Percentiles rank a stretch among this genome's conserved stretches.
Evolutionary conservation across 2,329 filamentous ascomycete species (phyloP).

Genomic region (Epicoccum sorghinum): DNA sequence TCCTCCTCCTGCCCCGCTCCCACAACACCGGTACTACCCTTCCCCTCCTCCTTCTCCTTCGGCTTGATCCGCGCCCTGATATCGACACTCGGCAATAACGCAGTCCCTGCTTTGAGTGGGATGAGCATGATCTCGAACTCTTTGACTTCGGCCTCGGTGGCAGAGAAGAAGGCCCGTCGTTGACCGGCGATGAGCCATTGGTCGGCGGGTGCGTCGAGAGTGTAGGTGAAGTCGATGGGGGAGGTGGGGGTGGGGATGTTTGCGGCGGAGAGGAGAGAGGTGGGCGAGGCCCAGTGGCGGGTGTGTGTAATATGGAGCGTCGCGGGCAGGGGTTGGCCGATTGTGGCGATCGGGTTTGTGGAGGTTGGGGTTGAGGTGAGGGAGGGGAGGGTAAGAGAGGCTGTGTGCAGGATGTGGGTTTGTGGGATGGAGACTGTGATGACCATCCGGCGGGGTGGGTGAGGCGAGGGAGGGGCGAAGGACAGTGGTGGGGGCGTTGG

Average conservation of each 20-base stretch:
- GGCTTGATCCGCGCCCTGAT: slow-evolving; percentile 66
- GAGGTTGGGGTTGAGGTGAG: slow-evolving; percentile 49
- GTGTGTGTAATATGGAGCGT: slow-evolving; percentile 65
- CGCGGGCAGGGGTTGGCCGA: slow-evolving; percentile 70
- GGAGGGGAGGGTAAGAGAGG: slow-evolving; percentile 60
- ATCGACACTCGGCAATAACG: slow-evolving; percentile 80
- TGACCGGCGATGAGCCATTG: slow-evolving; percentile 86
- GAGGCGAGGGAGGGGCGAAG: slow-evolving; percentile 37
- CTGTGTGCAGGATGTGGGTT: slow-evolving; percentile 81
- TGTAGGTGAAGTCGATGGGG: slow-evolving; percentile 77
- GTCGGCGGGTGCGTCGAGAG: slow-evolving; percentile 75
- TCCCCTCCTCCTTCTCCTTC: slow-evolving; percentile 33
- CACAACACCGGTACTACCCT: background rate
- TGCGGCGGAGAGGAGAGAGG: slow-evolving; percentile 28
- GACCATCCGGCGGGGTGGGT: slow-evolving; percentile 68
- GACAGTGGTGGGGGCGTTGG: background rate
- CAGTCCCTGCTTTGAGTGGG: slow-evolving; percentile 76
- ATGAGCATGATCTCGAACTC: slow-evolving; percentile 76
- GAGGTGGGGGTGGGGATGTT: slow-evolving; percentile 45
- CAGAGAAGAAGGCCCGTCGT: slow-evolving; percentile 77
- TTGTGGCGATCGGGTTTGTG: slow-evolving; percentile 53
- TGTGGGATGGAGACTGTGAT: slow-evolving; percentile 91
- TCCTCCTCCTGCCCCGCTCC: slow-evolving; percentile 17
- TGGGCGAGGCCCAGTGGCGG: slow-evolving; percentile 55
- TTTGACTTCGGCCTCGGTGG: slow-evolving; percentile 52